phyloP scores from a whole-genome alignment of 176 grass and related monocot species.

The Triticum turgidum region DNA sequence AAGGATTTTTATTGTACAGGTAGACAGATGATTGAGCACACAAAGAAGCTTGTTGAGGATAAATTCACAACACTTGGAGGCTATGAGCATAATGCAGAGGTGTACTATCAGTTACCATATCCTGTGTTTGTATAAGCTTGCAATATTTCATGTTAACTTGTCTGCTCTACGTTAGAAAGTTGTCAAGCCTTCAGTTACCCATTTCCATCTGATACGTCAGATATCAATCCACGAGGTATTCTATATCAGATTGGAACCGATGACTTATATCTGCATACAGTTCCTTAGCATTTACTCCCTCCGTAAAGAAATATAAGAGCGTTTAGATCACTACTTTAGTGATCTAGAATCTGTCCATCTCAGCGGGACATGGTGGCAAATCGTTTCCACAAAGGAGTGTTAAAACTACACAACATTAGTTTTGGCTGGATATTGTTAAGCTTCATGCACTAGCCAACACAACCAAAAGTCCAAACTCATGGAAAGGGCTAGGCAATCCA shows the following conservation, averaged over 20 bases:
- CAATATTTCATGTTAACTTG: background rate
- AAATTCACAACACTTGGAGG: slow-evolving; percentile 83
- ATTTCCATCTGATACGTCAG: background rate
- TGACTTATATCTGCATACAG: background rate
- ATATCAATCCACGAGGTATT: background rate
- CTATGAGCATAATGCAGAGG: slow-evolving; percentile 97
- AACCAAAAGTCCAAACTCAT: no score
- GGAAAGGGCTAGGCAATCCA: no score
- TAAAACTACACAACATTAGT: background rate
- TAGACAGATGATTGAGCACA: slow-evolving; percentile 99
- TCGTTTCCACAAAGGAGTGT: background rate
- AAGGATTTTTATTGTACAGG: slow-evolving; percentile 48
- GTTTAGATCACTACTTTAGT: no score
- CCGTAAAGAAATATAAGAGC: no score
- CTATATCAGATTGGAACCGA: background rate
- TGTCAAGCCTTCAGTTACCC: background rate
- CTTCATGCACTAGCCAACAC: no score
- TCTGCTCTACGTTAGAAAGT: background rate
- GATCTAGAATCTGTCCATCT: background rate
- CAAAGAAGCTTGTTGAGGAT: slow-evolving; percentile 97
- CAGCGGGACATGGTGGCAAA: background rate
- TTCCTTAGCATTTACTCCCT: background rate
- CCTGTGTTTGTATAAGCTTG: slow-evolving; percentile 12
- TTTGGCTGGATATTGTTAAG: background rate
- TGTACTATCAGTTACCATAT: slow-evolving; percentile 18